Evolutionary conservation across 169 alveolate species (phyloP).

Genomic region (Neospora caninum): DNA sequence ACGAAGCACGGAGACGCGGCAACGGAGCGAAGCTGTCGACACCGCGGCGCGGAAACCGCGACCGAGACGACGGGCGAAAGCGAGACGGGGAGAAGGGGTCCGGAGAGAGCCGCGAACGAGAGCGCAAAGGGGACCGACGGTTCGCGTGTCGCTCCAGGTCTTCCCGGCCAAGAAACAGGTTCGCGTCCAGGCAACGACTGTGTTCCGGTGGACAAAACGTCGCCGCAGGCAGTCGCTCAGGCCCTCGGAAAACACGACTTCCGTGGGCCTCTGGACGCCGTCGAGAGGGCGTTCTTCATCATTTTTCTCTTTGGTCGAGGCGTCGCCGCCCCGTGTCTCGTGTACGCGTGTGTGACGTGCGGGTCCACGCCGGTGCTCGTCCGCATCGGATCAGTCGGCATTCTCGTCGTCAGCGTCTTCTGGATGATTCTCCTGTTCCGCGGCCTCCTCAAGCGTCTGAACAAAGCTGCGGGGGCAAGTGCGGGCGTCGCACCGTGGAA

Average conservation of each 20-base stretch:
- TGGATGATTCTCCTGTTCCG: slow-evolving; percentile 52
- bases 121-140: too few species aligned
- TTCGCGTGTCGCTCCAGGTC: too few species aligned
- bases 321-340: slow-evolving; percentile 43
- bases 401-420: slow-evolving; percentile 45
- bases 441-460: background rate
- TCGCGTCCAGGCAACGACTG: background rate
- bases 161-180: too few species aligned
- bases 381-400: background rate
- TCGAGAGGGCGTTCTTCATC: slow-evolving; percentile 40
- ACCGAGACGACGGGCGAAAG: too few species aligned
- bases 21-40: too few species aligned
- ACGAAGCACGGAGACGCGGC: background rate
- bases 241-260: background rate
- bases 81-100: too few species aligned
- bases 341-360: background rate
- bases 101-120: background rate
- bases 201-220: background rate
- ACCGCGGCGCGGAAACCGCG: too few species aligned
- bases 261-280: background rate
- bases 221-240: background rate
- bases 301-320: slow-evolving; percentile 37
- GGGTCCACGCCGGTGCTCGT: slow-evolving; percentile 47
- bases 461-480: background rate
- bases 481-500: background rate